Conservation (phyloP, 257 asterid genomes). For the Voacanga thouarsii region DNA sequence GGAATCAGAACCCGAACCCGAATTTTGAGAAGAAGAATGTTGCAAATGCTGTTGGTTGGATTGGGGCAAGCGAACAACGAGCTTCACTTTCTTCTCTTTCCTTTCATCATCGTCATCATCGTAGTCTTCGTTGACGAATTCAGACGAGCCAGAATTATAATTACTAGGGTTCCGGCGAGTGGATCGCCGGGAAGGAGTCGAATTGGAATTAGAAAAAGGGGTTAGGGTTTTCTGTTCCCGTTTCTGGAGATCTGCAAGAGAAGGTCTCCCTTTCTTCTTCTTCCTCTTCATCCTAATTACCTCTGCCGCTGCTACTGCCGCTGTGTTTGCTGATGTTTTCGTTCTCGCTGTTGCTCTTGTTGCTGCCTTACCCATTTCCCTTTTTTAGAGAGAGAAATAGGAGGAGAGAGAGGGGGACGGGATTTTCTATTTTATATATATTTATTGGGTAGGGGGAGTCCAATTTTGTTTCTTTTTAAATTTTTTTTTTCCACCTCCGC, state of each 20-base stretch:
- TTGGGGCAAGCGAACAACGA: conserved; percentile 75
- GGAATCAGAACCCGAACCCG: conserved; percentile 43
- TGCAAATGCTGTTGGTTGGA: conserved; percentile 33
- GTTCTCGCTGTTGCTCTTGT: conserved; percentile 23
- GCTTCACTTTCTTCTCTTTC: conserved; percentile 84
- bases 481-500: neutral
- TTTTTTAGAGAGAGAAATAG: conserved; percentile 8
- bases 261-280: conserved; percentile 92
- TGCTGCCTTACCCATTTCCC: conserved; percentile 62
- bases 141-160: conserved; percentile 17
- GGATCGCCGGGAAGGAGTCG: conserved; percentile 58
- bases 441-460: neutral
- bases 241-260: conserved; percentile 36
- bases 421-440: conserved; percentile 1
- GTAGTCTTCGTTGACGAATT: conserved; percentile 21
- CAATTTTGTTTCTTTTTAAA: neutral
- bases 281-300: conserved; percentile 48
- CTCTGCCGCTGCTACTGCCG: neutral
- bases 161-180: conserved; percentile 54
- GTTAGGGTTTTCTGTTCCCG: conserved; percentile 20
- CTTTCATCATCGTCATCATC: conserved; percentile 85
- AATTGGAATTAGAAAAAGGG: conserved; percentile 31
- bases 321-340: conserved; percentile 16
- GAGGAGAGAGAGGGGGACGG: too few relatives aligned
- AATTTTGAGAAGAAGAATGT: conserved; percentile 21